These are phyloP conservation scores for Amanita phalloides DNA, from an alignment of 768 basidiomycete species.

Conservation along the genomic window DNA sequence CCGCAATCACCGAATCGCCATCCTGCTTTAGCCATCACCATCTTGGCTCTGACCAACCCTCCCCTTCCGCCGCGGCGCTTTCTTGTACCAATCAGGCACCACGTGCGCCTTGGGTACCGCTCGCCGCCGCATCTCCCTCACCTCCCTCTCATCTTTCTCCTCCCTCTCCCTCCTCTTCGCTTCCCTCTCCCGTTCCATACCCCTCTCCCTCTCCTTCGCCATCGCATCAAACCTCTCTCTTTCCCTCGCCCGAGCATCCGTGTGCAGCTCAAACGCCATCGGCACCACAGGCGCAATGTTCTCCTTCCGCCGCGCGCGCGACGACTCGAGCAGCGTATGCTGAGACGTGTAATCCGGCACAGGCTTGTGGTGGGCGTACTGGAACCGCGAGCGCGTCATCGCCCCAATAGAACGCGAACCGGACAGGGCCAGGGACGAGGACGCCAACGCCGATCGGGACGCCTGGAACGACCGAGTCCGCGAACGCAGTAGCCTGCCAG, in stretches of 20 bases:
- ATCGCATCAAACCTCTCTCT: slow-evolving; percentile 53
- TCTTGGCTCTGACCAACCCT: slow-evolving; percentile 4
- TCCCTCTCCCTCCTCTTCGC: slow-evolving; percentile 33
- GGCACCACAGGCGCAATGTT: slow-evolving; percentile 39
- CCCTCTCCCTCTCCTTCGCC: slow-evolving; percentile 45
- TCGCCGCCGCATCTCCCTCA: slow-evolving; percentile 49
- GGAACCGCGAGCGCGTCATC: slow-evolving; percentile 4
- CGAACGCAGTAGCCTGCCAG: neutral
- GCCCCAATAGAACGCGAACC: neutral
- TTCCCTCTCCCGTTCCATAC: slow-evolving; percentile 36
- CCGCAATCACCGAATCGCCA: neutral
- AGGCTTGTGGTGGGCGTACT: slow-evolving; percentile 10
- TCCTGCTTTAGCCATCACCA: neutral
- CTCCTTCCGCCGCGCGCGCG: slow-evolving; percentile 31
- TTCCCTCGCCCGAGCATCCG: slow-evolving; percentile 47
- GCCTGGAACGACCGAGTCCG: neutral
- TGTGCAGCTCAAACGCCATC: slow-evolving; percentile 34
- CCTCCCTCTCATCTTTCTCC: slow-evolving; percentile 48
- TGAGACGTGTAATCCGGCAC: slow-evolving; percentile 47
- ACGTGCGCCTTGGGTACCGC: slow-evolving; percentile 60
- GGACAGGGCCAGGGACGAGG: neutral
- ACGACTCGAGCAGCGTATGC: slow-evolving; percentile 39
- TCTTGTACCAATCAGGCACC: slow-evolving; percentile 71
- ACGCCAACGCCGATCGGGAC: neutral
- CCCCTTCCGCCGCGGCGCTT: slow-evolving; percentile 47